A percentile compares a stretch with the other conserved stretches of the same genome.
These are phyloP conservation scores for Hippophae tibetana DNA, from an alignment of 306 rosid species.

Conservation along the genomic window DNA sequence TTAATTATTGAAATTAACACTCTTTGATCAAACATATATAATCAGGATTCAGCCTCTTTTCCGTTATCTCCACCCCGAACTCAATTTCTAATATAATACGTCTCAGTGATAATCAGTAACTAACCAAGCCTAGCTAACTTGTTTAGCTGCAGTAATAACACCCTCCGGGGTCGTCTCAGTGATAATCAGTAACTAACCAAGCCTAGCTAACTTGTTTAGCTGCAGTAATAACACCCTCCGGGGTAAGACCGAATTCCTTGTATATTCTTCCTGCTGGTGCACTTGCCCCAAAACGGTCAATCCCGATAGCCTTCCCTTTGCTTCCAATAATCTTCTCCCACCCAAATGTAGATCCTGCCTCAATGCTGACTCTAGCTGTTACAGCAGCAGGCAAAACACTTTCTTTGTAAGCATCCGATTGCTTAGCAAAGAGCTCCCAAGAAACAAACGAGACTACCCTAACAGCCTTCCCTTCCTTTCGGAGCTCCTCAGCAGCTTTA, in stretches of 20 bases:
- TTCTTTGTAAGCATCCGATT: constrained; percentile 91
- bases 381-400: constrained; percentile 81
- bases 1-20: constrained; percentile 36
- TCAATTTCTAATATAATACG: constrained; percentile 4
- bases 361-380: constrained; percentile 91
- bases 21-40: neutral
- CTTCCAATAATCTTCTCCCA: constrained; percentile 77
- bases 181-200: constrained; percentile 11
- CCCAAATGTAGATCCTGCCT: constrained; percentile 94
- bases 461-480: constrained; percentile 87
- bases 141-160: constrained; percentile 81
- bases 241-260: constrained; percentile 83
- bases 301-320: constrained; percentile 85
- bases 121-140: constrained; percentile 32
- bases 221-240: constrained; percentile 89
- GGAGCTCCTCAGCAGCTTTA: constrained; percentile 79
- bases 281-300: constrained; percentile 95
- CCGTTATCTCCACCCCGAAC: constrained; percentile 25
- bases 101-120: neutral
- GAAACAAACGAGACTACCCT: constrained; percentile 83
- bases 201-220: constrained; percentile 48
- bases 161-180: constrained; percentile 54
- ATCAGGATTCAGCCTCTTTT: neutral
- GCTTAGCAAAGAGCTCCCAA: constrained; percentile 89
- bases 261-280: constrained; percentile 89